Base-by-base conservation (phyloP, 805 yeast genomes). In the Ascoidea rubescens region DNA sequence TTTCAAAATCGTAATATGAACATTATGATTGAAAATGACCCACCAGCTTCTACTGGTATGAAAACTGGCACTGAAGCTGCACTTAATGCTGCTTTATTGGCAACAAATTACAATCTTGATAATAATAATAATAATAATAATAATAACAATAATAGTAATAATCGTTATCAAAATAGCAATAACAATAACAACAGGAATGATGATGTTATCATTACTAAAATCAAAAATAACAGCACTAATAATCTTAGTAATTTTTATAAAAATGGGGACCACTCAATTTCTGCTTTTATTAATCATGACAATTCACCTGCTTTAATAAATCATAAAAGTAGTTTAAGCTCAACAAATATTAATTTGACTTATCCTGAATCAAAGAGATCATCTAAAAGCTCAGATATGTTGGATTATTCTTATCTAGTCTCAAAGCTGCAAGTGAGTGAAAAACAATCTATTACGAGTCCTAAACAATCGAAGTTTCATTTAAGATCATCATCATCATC, bases 1-100 rank as follows among this genome's bases (percentile, higher is more conserved):
- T 74, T 73, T 54, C 69, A 64, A 49, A 78, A 74, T 52, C 64
- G 78, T 53, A 55, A 62, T 47, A 64, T 62, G 17, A 55, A 57
- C 30, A 47, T 53, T 16, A 45, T 56, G 14, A 49, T 62, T 42
- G 62, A 55, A n/a, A 50, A 54, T 8, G 62, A 58, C 51, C 54
- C 62, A 21, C 51, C 57, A 5, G 60, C 57, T 5, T 54, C 57
- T 42, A 55, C 60, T 5, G 63, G 65, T 4, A 56, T 60, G 10
- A 49, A 53, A 16, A 47, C 55, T 2, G 63, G 62, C 6, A 62
- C 58, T 10, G 62, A 61, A 37, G 60, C 63, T 3, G 71, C 71
- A 7, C 54, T 62, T 42, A 56, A 58, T 5, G 71, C 70, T 5
- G 69, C 71, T 1, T 49, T 55, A 4, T 42, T 62, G 21, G 66